A percentile compares a stretch with the other conserved stretches of the same genome.
These are phyloP conservation scores for Coprinopsis cinerea DNA, from an alignment of 768 basidiomycete genomes.

Conservation along the genomic window DNA sequence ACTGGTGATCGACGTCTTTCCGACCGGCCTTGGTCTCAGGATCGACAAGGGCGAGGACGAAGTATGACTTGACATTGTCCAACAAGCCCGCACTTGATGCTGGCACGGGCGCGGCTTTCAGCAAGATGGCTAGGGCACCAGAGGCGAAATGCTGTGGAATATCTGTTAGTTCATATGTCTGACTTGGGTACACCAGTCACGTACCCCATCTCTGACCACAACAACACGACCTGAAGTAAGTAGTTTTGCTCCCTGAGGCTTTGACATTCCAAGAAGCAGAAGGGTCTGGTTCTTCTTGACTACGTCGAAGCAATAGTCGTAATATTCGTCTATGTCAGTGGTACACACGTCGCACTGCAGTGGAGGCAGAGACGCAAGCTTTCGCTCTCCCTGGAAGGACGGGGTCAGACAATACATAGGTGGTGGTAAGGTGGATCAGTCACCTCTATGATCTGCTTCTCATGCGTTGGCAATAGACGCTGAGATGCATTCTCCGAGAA, in stretches of 20 bases:
- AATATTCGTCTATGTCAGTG: slow-evolving; percentile 70
- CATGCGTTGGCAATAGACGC: slow-evolving; percentile 85
- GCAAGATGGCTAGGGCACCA: slow-evolving; percentile 64
- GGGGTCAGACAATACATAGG: neutral
- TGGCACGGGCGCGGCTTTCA: slow-evolving; percentile 57
- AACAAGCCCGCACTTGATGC: slow-evolving; percentile 34
- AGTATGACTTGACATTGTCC: slow-evolving; percentile 53
- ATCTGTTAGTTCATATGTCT: too few species aligned
- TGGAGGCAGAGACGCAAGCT: slow-evolving; percentile 53
- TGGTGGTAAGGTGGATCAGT: slow-evolving; percentile 13
- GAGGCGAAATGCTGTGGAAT: slow-evolving; percentile 79
- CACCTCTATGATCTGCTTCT: slow-evolving; percentile 82
- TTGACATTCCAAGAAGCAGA: slow-evolving; percentile 49
- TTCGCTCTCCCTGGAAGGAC: slow-evolving; percentile 68
- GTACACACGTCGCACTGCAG: slow-evolving; percentile 64
- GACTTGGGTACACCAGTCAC: too few species aligned
- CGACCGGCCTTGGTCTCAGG: slow-evolving; percentile 49
- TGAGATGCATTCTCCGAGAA: slow-evolving; percentile 99
- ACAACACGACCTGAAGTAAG: slow-evolving; percentile 75
- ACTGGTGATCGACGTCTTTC: slow-evolving; percentile 51
- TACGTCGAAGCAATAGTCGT: slow-evolving; percentile 63
- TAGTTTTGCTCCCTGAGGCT: slow-evolving; percentile 62
- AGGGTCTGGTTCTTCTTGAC: slow-evolving; percentile 58
- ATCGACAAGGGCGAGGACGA: slow-evolving; percentile 68
- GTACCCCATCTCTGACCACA: slow-evolving; percentile 74